These are phyloP conservation scores for Tieghemiomyces parasiticus DNA, from an alignment of 192 early-diverging fungal genomes.

Conservation along the genomic window DNA sequence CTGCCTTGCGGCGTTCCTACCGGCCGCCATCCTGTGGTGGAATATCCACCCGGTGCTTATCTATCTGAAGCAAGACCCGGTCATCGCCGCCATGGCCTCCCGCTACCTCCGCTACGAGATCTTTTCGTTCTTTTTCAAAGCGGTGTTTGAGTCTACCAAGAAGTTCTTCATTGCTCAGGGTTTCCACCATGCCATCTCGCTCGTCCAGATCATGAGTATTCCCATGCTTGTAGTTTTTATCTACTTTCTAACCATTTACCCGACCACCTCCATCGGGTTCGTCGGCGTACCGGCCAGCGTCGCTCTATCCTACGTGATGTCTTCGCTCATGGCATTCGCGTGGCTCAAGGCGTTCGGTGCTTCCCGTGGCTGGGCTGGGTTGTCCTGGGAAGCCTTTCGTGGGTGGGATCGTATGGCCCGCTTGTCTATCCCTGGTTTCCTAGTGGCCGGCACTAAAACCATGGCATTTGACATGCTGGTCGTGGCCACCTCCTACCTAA, in stretches of 20 bases:
- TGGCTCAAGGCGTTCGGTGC: conserved; percentile 27
- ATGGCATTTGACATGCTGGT: conserved; percentile 51
- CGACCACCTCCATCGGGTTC: conserved; percentile 38
- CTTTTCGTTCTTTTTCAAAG: conserved; percentile 39
- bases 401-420: conserved; percentile 34
- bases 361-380: conserved; percentile 64
- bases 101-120: conserved; percentile 15
- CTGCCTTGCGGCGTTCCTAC: conserved; percentile 41
- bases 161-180: conserved; percentile 66
- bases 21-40: conserved; percentile 50
- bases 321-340: conserved; percentile 47
- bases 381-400: conserved; percentile 40
- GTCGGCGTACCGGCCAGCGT: conserved; percentile 64
- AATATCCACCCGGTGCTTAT: conserved; percentile 44
- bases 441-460: conserved; percentile 65
- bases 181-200: conserved; percentile 2
- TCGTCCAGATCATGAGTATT: conserved; percentile 48
- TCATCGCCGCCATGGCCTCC: conserved; percentile 27
- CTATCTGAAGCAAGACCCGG: conserved; percentile 44
- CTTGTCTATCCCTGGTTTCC: conserved; percentile 52
- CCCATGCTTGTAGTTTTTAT: conserved; percentile 50
- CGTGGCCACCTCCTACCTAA: conserved; percentile 49
- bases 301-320: conserved; percentile 27
- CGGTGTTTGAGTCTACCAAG: conserved; percentile 57
- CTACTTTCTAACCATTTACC: conserved; percentile 48